phyloP scores from a whole-genome alignment of 805 yeast species.

The Candida sanyiensis region DNA sequence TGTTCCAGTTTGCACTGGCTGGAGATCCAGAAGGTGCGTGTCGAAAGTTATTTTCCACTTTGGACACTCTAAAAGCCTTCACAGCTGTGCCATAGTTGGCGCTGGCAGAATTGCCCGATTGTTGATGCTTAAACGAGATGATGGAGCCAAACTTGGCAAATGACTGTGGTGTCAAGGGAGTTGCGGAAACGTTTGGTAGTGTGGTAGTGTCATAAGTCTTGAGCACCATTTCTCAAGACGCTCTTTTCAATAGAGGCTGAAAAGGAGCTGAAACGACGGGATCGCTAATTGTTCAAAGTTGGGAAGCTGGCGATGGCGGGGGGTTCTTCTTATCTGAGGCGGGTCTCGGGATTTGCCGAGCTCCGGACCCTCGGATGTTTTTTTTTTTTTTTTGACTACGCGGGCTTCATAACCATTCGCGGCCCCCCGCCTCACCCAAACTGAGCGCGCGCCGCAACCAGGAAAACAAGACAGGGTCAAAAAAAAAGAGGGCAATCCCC shows the following conservation, averaged over 20 bases:
- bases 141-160: conserved; percentile 72
- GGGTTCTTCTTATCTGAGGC: too few relatives aligned
- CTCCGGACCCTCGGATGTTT: too few relatives aligned
- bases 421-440: too few relatives aligned
- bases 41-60: conserved; percentile 48
- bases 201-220: conserved; percentile 31
- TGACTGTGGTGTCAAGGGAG: conserved; percentile 56
- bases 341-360: too few relatives aligned
- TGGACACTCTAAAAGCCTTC: conserved; percentile 69
- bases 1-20: conserved; percentile 69
- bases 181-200: conserved; percentile 31
- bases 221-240: conserved; percentile 24
- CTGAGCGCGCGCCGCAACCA: too few relatives aligned
- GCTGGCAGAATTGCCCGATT: conserved; percentile 17
- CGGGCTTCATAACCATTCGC: too few relatives aligned
- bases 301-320: too few relatives aligned
- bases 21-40: conserved; percentile 40
- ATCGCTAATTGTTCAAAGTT: too few relatives aligned
- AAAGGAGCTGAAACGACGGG: too few relatives aligned
- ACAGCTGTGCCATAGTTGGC: conserved; percentile 96
- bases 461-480: not conserved
- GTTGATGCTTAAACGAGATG: conserved; percentile 71
- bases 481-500: not conserved
- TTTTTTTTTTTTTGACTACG: too few relatives aligned
- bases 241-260: too few relatives aligned